Evolutionary conservation across 148 eudicot species (phyloP).

Genomic region (Arctostaphylos glauca): DNA sequence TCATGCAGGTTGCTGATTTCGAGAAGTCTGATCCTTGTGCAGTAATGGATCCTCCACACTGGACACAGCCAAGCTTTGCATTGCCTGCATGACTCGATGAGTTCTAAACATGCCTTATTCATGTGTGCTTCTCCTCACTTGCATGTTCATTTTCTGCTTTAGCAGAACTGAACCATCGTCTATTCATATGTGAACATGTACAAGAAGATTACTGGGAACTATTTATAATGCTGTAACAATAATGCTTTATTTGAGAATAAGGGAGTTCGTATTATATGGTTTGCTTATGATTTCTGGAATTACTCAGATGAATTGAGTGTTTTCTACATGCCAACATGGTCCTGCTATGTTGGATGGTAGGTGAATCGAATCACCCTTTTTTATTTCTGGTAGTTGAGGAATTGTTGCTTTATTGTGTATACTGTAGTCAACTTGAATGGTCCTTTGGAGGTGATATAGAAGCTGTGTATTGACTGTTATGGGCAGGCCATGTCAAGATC

Average conservation of each 20-base stretch:
- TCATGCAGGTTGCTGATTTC: constrained; percentile 67
- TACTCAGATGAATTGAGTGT: neutral
- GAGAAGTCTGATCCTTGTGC: constrained; percentile 65
- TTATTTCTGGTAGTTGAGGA: neutral
- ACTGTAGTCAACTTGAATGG: no score
- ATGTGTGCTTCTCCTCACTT: neutral
- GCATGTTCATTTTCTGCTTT: constrained; percentile 1
- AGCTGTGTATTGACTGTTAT: no score
- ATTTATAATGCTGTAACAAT: neutral
- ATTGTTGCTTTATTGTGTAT: neutral
- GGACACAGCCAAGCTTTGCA: constrained; percentile 70
- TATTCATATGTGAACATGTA: neutral
- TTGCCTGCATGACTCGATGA: constrained; percentile 35
- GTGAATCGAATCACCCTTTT: neutral
- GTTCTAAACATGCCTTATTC: constrained; percentile 6
- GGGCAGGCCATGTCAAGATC: no score
- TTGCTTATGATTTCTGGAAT: constrained; percentile 4
- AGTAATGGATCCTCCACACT: constrained; percentile 80
- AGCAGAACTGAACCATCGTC: neutral
- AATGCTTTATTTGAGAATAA: neutral
- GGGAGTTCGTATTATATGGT: neutral
- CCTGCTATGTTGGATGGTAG: neutral
- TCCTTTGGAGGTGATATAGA: no score
- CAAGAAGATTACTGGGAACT: neutral
- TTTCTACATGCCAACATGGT: neutral